Evolutionary conservation across 805 yeast genomes (phyloP).

Genomic region (Ogataea chonburiensis): DNA sequence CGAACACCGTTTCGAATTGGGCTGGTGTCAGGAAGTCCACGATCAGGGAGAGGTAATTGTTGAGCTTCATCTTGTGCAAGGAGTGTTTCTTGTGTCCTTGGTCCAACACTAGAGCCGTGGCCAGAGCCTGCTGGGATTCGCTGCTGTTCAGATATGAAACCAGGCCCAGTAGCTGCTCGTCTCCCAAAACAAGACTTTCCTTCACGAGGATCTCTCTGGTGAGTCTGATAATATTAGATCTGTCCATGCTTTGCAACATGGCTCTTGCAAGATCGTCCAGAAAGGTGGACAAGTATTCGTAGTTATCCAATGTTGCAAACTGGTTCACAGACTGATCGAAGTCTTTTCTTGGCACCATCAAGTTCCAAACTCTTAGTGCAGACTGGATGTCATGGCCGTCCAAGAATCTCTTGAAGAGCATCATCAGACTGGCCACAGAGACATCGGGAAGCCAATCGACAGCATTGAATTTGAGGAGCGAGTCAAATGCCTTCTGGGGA

Average conservation of each 20-base stretch:
- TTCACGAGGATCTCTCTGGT: constrained; percentile 33
- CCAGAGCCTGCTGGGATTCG: constrained; percentile 19
- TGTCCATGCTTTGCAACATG: constrained; percentile 23
- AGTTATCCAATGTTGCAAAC: constrained; percentile 18
- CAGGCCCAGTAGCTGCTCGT: constrained; percentile 24
- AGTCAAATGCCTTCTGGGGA: constrained; percentile 27
- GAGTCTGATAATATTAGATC: constrained; percentile 27
- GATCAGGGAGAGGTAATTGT: constrained; percentile 32
- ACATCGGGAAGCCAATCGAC: constrained; percentile 37
- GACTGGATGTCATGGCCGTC: constrained; percentile 22
- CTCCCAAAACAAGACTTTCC: constrained; percentile 26
- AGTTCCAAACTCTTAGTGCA: constrained; percentile 33
- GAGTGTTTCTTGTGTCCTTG: constrained; percentile 33
- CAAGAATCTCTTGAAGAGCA: constrained; percentile 26
- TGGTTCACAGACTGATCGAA: constrained; percentile 26
- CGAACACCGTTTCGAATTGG: constrained; percentile 20
- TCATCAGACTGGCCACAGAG: constrained; percentile 26
- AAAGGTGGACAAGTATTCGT: constrained; percentile 18
- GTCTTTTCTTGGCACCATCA: constrained; percentile 32
- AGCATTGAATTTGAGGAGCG: constrained; percentile 29
- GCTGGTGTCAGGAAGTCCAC: constrained; percentile 28
- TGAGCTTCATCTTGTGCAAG: constrained; percentile 18
- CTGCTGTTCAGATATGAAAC: constrained; percentile 26
- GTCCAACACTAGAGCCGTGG: constrained; percentile 28
- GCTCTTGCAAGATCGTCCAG: constrained; percentile 25